These are phyloP conservation scores for Pichia sp. DNA, from an alignment of 1,139 yeast species.

Conservation along the genomic window DNA sequence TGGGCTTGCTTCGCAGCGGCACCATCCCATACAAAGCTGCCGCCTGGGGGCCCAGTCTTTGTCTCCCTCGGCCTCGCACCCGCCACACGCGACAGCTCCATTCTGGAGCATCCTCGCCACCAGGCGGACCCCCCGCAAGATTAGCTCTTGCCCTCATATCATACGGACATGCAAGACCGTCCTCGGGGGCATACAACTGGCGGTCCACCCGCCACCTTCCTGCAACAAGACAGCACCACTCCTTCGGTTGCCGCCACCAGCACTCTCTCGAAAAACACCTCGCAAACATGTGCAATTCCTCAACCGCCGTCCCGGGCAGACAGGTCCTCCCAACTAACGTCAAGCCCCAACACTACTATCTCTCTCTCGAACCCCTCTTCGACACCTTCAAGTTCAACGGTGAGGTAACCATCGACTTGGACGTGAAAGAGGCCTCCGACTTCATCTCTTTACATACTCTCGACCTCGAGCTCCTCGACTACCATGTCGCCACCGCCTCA, in stretches of 20 bases:
- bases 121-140: not conserved
- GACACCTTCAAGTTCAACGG: constrained; percentile 39
- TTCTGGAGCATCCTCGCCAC: not conserved
- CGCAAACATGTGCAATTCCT: constrained; percentile 21
- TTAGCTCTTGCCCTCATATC: not conserved
- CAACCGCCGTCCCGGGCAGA: constrained; percentile 23
- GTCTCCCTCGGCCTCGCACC: not conserved
- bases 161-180: not conserved
- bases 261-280: constrained; percentile 5
- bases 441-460: constrained; percentile 41
- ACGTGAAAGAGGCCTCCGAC: constrained; percentile 36
- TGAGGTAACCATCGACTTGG: constrained; percentile 39
- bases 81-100: not conserved
- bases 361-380: constrained; percentile 35
- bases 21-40: too few species aligned
- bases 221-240: constrained; percentile 8
- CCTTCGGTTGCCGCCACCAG: constrained; percentile 13
- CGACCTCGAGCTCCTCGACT: constrained; percentile 34
- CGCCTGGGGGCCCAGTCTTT: too few species aligned
- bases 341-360: constrained; percentile 44
- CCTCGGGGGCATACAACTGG: not conserved
- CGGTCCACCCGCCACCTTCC: not conserved
- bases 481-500: constrained; percentile 17
- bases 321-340: constrained; percentile 41
- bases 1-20: too few species aligned